Base-by-base conservation (phyloP, 257 asterid species). In the Linaria vulgaris region DNA sequence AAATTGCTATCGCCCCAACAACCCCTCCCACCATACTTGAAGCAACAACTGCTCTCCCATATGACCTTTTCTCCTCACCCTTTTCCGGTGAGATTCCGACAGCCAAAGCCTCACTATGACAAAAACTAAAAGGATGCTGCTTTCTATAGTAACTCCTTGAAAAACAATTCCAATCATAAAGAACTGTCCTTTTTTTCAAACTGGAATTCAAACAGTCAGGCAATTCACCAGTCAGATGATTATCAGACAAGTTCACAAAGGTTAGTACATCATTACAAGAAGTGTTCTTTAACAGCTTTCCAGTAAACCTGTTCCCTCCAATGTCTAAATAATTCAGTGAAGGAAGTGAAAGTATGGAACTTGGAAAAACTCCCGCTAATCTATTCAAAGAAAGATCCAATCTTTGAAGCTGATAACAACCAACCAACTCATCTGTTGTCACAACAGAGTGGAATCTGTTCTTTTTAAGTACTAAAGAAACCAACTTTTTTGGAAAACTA, bases 81-180 rank as follows among this genome's bases (percentile, higher is more conserved):
- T 62, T 67, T 0, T 15, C 51, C n/a, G 91, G 89, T n/a, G 73
- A 72, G 45, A 91, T 75, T 20, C 80, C 78, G 3, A 91, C 98
- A 27, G 98, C 95, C 73, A 88, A 71, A 69, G 96, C 98, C 69
- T 91, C 95, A 45, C 59, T 76, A 43, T 78, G 91, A 30, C 98
- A 91, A 51, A 79, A 88, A 0, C 85, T 41, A 21, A 52, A 64
- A 19, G 85, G 95, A 38, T 74, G 79, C 76, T 91, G 95, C 66
- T 72, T 19, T 31, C 34, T 58, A 16, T 77, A n/a, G n/a, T n/a
- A 63, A 20, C 58, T 46, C 49, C 65, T 22, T 2, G 82, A 79
- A 34, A 91, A 74, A 66, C 98, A 91, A 61, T 91, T 91, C 58
- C 91, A 92, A 27, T 68, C 72, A 61, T 63, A 91, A 56, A 70